Conservation (phyloP, 2,329 filamentous ascomycete species). For the Colletotrichum abscissum region DNA sequence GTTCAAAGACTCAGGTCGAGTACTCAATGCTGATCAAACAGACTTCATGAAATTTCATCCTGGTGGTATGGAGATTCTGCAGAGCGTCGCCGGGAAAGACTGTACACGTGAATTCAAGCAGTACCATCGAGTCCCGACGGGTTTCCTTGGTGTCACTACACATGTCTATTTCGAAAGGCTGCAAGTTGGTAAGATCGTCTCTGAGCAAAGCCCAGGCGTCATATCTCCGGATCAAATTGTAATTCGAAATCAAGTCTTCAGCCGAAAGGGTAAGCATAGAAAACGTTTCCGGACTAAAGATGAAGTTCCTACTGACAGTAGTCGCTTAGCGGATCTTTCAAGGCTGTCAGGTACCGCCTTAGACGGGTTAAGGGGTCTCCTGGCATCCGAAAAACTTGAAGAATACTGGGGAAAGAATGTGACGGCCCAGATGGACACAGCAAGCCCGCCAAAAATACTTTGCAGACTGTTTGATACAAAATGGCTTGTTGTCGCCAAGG, state of each 20-base stretch:
- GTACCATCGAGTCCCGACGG: not conserved
- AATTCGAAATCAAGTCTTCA: not conserved
- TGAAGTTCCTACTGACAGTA: not conserved
- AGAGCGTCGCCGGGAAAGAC: not conserved
- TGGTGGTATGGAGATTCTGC: not conserved
- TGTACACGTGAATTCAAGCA: not conserved
- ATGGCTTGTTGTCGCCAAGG: not conserved
- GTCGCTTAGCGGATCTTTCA: not conserved
- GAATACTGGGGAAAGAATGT: not conserved
- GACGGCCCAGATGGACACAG: not conserved
- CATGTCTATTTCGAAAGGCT: not conserved
- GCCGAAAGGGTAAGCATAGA: not conserved
- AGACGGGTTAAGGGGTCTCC: not conserved
- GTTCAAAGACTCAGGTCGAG: not conserved
- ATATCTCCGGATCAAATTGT: not conserved
- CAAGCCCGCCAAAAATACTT: not conserved
- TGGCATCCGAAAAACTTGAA: not conserved
- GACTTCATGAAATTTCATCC: not conserved
- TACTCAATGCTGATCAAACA: not conserved
- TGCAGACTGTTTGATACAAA: not conserved
- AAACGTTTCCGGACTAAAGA: not conserved
- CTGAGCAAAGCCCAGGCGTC: not conserved
- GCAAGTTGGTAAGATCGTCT: not conserved
- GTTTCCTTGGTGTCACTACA: not conserved
- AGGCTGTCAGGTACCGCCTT: not conserved